phyloP scores from a whole-genome alignment of 495 filamentous ascomycete species.

The Penicillium antarcticum region DNA sequence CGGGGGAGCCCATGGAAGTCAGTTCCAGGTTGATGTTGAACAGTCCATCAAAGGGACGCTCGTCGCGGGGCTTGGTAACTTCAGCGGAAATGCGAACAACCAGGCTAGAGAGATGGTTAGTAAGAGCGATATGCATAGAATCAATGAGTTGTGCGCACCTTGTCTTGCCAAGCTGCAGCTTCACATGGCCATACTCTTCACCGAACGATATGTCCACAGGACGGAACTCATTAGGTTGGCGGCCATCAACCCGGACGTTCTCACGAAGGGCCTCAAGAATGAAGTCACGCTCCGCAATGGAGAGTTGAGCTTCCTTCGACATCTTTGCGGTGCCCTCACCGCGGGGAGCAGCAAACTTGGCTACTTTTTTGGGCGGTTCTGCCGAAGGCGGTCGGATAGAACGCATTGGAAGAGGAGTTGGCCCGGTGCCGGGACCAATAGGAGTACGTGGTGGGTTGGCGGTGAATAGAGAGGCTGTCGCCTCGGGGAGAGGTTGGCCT shows the following conservation, averaged over 20 bases:
- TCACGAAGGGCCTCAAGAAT: conserved; percentile 72
- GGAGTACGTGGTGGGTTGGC: conserved; percentile 5
- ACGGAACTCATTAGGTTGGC: conserved; percentile 73
- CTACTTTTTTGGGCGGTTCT: conserved; percentile 26
- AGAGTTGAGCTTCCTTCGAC: conserved; percentile 86
- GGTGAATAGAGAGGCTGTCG: background rate
- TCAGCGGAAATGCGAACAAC: conserved; percentile 83
- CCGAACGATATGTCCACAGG: conserved; percentile 75
- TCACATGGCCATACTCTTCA: conserved; percentile 85
- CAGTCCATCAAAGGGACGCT: conserved; percentile 90
- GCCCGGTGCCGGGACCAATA: conserved; percentile 2
- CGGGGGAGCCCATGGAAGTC: conserved; percentile 85
- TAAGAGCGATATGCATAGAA: background rate
- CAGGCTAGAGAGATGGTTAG: conserved; percentile 52
- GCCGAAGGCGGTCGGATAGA: conserved; percentile 7
- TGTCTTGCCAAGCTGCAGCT: conserved; percentile 87
- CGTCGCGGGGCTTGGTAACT: conserved; percentile 76
- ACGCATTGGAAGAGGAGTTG: conserved; percentile 22
- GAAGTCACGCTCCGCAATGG: conserved; percentile 74
- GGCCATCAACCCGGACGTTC: conserved; percentile 77
- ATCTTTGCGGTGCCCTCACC: conserved; percentile 47
- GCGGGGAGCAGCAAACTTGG: conserved; percentile 16
- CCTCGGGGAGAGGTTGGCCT: background rate
- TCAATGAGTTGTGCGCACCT: conserved; percentile 48
- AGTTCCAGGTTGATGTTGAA: conserved; percentile 90